A percentile compares a stretch with the other conserved stretches of the same genome.
Evolutionary conservation across 352 stramenopile genomes (phyloP).

Genomic region (Pythium volutum): DNA sequence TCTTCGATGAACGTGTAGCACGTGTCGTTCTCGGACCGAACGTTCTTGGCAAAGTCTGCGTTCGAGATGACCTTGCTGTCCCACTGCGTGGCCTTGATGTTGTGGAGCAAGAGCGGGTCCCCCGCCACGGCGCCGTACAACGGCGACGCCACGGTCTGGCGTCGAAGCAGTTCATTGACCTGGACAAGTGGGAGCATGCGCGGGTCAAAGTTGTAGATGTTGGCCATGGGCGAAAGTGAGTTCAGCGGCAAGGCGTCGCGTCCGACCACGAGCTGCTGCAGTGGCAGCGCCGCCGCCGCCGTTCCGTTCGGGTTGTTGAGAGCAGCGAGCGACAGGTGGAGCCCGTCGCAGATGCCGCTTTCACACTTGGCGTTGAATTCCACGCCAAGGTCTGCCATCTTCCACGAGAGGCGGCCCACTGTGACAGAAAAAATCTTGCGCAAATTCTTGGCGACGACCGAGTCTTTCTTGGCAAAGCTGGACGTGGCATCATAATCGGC

Average conservation of each 20-base stretch:
- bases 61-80: neutral
- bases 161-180: neutral
- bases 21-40: neutral
- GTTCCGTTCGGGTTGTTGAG: neutral
- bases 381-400: neutral
- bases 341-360: neutral
- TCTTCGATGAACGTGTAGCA: neutral
- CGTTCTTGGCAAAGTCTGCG: neutral
- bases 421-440: slow-evolving; percentile 4
- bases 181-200: neutral
- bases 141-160: neutral
- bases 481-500: neutral
- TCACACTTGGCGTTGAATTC: neutral
- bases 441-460: neutral
- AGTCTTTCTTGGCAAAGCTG: neutral
- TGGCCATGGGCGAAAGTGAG: neutral
- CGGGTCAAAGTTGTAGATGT: neutral
- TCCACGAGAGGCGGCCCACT: neutral
- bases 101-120: neutral
- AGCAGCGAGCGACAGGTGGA: neutral
- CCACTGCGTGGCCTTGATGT: slow-evolving; percentile 1
- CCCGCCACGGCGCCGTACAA: neutral
- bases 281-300: neutral
- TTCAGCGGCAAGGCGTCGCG: neutral
- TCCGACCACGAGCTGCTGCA: neutral